phyloP scores from a whole-genome alignment of 441 rosid species.

The Eutrema salsugineum region DNA sequence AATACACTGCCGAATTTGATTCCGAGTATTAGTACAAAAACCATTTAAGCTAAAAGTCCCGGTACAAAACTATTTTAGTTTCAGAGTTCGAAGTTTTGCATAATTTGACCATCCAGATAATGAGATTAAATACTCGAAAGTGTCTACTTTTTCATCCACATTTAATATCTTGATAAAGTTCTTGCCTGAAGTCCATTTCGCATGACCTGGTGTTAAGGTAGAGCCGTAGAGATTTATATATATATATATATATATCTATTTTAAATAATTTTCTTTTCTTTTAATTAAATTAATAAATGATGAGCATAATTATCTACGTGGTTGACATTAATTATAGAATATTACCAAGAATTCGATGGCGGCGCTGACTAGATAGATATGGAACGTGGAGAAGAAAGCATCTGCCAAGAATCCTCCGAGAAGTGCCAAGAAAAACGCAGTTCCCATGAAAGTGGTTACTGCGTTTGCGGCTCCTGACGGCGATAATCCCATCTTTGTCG shows the following conservation, averaged over 20 bases:
- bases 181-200: not conserved
- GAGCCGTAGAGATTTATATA: not conserved
- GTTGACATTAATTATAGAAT: not conserved
- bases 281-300: not conserved
- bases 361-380: conserved; percentile 65
- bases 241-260: not conserved
- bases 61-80: too few relatives aligned
- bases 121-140: not conserved
- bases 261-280: too few relatives aligned
- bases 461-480: conserved; percentile 72
- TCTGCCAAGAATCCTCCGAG: conserved; percentile 85
- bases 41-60: too few relatives aligned
- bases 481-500: conserved; percentile 67
- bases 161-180: not conserved
- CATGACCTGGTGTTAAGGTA: conserved; percentile 11
- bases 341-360: conserved; percentile 64
- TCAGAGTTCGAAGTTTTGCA: too few relatives aligned
- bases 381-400: conserved; percentile 61
- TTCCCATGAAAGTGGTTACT: conserved; percentile 89
- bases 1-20: not conserved
- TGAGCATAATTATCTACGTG: not conserved
- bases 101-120: not conserved
- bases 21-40: not conserved
- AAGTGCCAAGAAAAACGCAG: conserved; percentile 75
- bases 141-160: not conserved